Evolutionary conservation across 306 rosid genomes (phyloP).

Genomic region (Begonia fuchsioides): DNA sequence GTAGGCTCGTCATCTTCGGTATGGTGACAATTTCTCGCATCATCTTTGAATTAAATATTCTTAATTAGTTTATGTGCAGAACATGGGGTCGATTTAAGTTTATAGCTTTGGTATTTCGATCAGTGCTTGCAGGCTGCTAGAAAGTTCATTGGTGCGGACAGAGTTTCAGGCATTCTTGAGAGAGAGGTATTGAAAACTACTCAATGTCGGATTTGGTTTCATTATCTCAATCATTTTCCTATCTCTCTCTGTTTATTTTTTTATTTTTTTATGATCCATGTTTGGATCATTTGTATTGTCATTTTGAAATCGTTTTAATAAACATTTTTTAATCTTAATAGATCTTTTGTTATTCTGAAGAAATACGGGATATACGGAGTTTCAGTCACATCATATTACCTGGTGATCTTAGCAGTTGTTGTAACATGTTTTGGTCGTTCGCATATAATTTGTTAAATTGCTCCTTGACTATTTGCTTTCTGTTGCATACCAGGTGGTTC

Average conservation of each 20-base stretch:
- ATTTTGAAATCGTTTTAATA: constrained; percentile 8
- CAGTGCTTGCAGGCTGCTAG: constrained; percentile 27
- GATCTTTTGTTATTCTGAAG: constrained; percentile 30
- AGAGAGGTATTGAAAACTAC: constrained; percentile 27
- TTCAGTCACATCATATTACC: constrained; percentile 25
- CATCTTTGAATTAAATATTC: neutral
- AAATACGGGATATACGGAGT: constrained; percentile 24
- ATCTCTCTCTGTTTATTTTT: too few relatives aligned
- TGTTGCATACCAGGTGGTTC: constrained; percentile 32
- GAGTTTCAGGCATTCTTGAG: constrained; percentile 31
- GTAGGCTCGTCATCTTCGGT: constrained; percentile 37
- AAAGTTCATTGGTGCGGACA: constrained; percentile 14
- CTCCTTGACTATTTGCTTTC: constrained; percentile 4
- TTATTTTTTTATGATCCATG: neutral
- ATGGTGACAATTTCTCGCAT: neutral
- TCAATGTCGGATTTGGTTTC: too few relatives aligned
- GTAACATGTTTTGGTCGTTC: too few relatives aligned
- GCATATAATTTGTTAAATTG: too few relatives aligned
- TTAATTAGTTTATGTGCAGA: neutral
- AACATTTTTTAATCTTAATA: constrained; percentile 17
- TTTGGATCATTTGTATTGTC: neutral
- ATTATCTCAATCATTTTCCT: too few relatives aligned
- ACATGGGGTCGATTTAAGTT: neutral
- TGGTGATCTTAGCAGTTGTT: constrained; percentile 20
- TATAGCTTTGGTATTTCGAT: constrained; percentile 7